phyloP scores from a whole-genome alignment of 2,329 filamentous ascomycete species.

The Pseudogymnoascus sp. region DNA sequence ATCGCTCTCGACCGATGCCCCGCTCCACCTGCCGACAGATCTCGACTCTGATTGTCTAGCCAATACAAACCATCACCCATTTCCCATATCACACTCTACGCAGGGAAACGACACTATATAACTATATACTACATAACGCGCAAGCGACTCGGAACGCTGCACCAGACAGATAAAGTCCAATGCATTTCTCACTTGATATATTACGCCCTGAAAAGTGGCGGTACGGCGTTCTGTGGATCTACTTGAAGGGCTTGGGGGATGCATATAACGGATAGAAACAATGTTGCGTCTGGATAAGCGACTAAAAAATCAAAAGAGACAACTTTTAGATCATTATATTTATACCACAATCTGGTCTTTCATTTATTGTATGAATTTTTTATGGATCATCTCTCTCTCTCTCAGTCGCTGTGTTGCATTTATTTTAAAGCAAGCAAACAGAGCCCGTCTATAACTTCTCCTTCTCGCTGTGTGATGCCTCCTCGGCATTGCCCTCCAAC shows the following conservation, averaged over 20 bases:
- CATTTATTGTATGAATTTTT: slow-evolving; percentile 2
- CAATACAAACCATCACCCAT: not conserved
- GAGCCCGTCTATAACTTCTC: slow-evolving; percentile 18
- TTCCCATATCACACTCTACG: not conserved
- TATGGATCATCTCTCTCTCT: not conserved
- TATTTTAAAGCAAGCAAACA: not conserved
- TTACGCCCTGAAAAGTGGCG: not conserved
- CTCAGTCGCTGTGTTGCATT: not conserved
- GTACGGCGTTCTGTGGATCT: not conserved
- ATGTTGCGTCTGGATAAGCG: slow-evolving; percentile 6
- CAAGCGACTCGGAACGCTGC: not conserved
- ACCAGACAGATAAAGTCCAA: not conserved
- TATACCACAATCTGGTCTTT: slow-evolving; percentile 3
- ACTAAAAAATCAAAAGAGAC: not conserved
- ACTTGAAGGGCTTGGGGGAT: not conserved
- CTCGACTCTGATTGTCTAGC: not conserved
- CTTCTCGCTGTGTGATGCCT: slow-evolving; percentile 17
- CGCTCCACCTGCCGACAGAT: not conserved
- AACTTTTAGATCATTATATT: slow-evolving; percentile 7
- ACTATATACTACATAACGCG: not conserved
- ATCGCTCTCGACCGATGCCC: not conserved
- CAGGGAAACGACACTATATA: not conserved
- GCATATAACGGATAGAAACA: not conserved
- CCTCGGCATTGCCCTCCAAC: slow-evolving; percentile 46
- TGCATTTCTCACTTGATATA: not conserved